Base-by-base conservation (phyloP, 2,329 filamentous ascomycete genomes). In the Sporothrix globosa region DNA sequence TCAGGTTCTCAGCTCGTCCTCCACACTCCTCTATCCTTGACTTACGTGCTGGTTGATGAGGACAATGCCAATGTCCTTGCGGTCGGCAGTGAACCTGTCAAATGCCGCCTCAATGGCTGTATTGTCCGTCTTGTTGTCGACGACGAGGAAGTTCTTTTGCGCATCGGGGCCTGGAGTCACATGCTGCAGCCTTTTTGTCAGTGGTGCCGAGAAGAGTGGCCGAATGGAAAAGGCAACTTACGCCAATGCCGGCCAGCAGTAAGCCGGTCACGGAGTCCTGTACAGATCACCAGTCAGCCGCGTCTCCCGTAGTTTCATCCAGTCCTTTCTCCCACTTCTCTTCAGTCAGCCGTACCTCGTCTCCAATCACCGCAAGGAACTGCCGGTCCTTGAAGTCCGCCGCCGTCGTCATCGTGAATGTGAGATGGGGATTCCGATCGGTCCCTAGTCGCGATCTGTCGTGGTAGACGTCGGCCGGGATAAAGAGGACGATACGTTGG, bases 71-170 rank as follows among this genome's bases (percentile, higher is more conserved):
- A 99, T 97, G 79, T 99, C 96, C 81, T 98, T 98, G 79, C 96
- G 87, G 81, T 96, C 88, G 70, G 88, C 88, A 10, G 93, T 97
- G 81, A 97, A 98, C 75, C 86, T 87, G 74, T 96, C 91, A 79
- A 99, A 99, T 11, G 94, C 91, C 48, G 90, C 87, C 81, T 98
- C 96, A 78, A 99, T 97, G 70, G 91, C 85, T 3, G 91, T 84
- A 68, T 87, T 96, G 75, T 97, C 93, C 50, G 95, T 99, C 86
- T 98, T 98, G 79, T 82, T 84, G 81, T 99, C 95, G 73, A 99
- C 96, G 70, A 99, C 93, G 11, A 99, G 89, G 83, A 97, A 99
- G 86, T 99, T 99, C 85, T 97, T 97, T 79, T 97, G 91, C 52
- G 92, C 88, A 79, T 97, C 93, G 58, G 95, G 92, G 7, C 92